A percentile compares a stretch with the other conserved stretches of the same genome.
Evolutionary conservation across 139 green algal genomes (phyloP).

Genomic region (Auxenochlorella pyrenoidosa): DNA sequence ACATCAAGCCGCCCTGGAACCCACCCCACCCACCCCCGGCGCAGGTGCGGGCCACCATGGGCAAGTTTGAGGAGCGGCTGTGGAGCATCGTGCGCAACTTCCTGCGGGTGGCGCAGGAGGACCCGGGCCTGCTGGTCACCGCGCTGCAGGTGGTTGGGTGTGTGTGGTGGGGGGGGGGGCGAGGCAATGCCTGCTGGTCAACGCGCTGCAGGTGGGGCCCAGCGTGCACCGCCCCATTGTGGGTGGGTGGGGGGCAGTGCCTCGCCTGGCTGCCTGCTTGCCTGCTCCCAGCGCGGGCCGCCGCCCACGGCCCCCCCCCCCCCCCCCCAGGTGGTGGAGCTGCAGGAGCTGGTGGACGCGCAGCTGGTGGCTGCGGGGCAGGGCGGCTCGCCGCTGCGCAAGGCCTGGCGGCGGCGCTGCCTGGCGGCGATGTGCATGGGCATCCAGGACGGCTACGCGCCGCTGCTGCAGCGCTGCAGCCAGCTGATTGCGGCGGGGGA

Average conservation of each 20-base stretch:
- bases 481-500: slow-evolving; percentile 50
- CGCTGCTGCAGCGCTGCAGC: slow-evolving; percentile 60
- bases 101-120: slow-evolving; percentile 53
- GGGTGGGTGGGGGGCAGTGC: background rate
- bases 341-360: slow-evolving; percentile 77
- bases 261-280: background rate
- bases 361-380: slow-evolving; percentile 54
- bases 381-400: slow-evolving; percentile 39
- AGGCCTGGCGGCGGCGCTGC: slow-evolving; percentile 55
- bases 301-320: no score
- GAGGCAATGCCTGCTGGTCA: no score
- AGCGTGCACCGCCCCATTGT: no score
- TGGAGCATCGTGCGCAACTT: slow-evolving; percentile 73
- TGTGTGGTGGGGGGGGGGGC: no score
- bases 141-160: slow-evolving; percentile 60
- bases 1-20: no score
- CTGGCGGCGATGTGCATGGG: slow-evolving; percentile 59
- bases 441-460: slow-evolving; percentile 52
- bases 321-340: slow-evolving; percentile 69
- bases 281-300: no score
- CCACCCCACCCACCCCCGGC: background rate
- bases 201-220: no score
- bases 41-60: slow-evolving; percentile 63
- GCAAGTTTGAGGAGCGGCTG: slow-evolving; percentile 77
- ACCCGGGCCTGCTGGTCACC: slow-evolving; percentile 80